phyloP scores from a whole-genome alignment of 2,329 filamentous ascomycete species.

The Eutypella sp. region DNA sequence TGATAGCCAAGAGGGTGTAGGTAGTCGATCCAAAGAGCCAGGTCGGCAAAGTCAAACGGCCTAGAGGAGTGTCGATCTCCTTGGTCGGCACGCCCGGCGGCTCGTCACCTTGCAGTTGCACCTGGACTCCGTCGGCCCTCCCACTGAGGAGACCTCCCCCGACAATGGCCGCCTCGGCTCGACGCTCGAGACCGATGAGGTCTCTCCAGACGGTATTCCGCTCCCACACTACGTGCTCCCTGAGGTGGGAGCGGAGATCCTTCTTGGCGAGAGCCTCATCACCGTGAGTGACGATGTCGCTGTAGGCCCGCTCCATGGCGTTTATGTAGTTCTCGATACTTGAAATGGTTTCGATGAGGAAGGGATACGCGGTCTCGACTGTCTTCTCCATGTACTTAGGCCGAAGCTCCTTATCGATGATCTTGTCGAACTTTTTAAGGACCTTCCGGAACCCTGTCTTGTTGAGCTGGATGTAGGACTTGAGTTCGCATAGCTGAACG shows the following conservation, averaged over 20 bases:
- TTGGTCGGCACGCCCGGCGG: conserved; percentile 56
- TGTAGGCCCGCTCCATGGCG: conserved; percentile 74
- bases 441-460: conserved; percentile 95
- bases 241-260: conserved; percentile 82
- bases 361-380: conserved; percentile 78
- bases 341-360: conserved; percentile 66
- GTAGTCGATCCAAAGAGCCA: conserved; percentile 85
- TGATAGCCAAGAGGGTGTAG: conserved; percentile 65
- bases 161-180: conserved; percentile 88
- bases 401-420: conserved; percentile 75
- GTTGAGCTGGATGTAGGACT: conserved; percentile 94
- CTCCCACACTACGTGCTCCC: conserved; percentile 98
- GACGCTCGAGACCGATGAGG: conserved; percentile 95
- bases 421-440: conserved; percentile 98
- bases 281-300: conserved; percentile 75
- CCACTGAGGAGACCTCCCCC: conserved; percentile 78
- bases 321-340: conserved; percentile 66
- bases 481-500: conserved; percentile 89
- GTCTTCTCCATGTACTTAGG: conserved; percentile 66
- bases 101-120: conserved; percentile 81
- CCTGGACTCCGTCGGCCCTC: conserved; percentile 61
- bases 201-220: conserved; percentile 98
- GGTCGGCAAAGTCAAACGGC: conserved; percentile 66
- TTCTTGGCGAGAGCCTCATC: conserved; percentile 72
- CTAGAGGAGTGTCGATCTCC: conserved; percentile 73